These are phyloP conservation scores for Tolypocladium inflatum DNA, from an alignment of 2,329 filamentous ascomycete species.

Conservation along the genomic window DNA sequence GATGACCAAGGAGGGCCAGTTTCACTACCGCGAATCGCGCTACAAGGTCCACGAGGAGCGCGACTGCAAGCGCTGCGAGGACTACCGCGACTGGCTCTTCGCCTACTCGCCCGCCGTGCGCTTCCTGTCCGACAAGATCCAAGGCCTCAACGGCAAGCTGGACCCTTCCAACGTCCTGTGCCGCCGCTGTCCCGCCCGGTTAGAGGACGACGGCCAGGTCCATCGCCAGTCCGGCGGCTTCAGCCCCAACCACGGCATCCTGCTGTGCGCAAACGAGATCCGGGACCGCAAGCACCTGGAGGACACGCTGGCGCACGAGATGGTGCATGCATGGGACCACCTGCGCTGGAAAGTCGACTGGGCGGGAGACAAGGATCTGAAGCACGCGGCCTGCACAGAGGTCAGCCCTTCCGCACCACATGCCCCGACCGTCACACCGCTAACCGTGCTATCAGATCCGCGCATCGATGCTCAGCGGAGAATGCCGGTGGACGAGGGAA, in stretches of 20 bases:
- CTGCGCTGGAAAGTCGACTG: slow-evolving; percentile 85
- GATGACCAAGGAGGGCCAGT: slow-evolving; percentile 58
- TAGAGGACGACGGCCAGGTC: slow-evolving; percentile 48
- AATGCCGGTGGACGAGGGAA: slow-evolving; percentile 85
- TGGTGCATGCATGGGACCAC: slow-evolving; percentile 96
- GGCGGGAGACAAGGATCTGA: slow-evolving; percentile 58
- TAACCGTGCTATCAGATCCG: slow-evolving; percentile 54
- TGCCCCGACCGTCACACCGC: not conserved
- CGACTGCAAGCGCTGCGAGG: slow-evolving; percentile 75
- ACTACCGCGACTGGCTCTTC: slow-evolving; percentile 75
- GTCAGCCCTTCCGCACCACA: slow-evolving; percentile 31
- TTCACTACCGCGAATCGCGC: slow-evolving; percentile 68
- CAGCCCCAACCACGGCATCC: slow-evolving; percentile 74
- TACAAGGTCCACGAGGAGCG: slow-evolving; percentile 66
- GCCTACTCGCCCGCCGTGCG: slow-evolving; percentile 76
- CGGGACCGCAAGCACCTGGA: slow-evolving; percentile 72
- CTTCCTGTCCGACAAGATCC: slow-evolving; percentile 77
- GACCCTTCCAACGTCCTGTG: slow-evolving; percentile 71
- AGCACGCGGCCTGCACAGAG: slow-evolving; percentile 91
- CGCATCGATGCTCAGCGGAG: slow-evolving; percentile 83
- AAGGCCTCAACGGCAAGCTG: slow-evolving; percentile 67
- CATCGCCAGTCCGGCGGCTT: slow-evolving; percentile 72
- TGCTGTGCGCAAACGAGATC: slow-evolving; percentile 89
- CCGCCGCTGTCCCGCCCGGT: slow-evolving; percentile 58
- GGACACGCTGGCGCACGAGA: slow-evolving; percentile 91